These are phyloP conservation scores for Glycine latifolia DNA, from an alignment of 306 rosid species.

Conservation along the genomic window DNA sequence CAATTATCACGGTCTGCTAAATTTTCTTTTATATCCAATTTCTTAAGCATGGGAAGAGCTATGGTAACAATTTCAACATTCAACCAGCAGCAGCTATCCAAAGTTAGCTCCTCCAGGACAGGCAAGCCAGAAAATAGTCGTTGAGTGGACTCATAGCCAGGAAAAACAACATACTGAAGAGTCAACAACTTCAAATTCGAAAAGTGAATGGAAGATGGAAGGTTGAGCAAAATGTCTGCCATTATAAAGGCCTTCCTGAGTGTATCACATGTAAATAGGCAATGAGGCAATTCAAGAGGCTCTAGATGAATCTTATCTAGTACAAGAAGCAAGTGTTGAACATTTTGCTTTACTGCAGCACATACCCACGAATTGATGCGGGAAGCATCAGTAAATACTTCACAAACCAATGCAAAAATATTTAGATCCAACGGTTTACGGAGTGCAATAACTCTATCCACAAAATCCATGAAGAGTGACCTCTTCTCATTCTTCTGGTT, in stretches of 20 bases:
- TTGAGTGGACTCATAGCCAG: neutral
- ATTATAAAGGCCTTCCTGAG: neutral
- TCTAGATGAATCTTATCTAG: neutral
- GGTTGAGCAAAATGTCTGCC: constrained; percentile 5
- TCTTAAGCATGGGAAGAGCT: constrained; percentile 36
- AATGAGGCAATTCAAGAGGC: constrained; percentile 15
- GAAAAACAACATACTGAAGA: constrained; percentile 15
- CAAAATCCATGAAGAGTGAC: constrained; percentile 31
- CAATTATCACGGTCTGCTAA: neutral
- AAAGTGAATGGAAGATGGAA: constrained; percentile 33
- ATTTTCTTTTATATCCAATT: constrained; percentile 27
- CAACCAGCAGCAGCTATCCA: constrained; percentile 35
- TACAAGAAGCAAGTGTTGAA: neutral
- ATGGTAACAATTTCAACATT: constrained; percentile 25
- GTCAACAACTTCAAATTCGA: constrained; percentile 28
- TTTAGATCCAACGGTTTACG: neutral
- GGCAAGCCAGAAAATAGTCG: constrained; percentile 41
- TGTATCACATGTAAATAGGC: constrained; percentile 26
- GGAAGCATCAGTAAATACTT: neutral
- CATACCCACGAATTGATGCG: constrained; percentile 29
- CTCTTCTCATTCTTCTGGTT: constrained; percentile 4
- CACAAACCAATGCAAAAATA: neutral
- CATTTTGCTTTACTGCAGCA: constrained; percentile 15
- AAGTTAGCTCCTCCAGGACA: constrained; percentile 31
- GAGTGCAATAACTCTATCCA: constrained; percentile 18